phyloP scores from a whole-genome alignment of 768 basidiomycete genomes.

The Crassisporium funariophilum region DNA sequence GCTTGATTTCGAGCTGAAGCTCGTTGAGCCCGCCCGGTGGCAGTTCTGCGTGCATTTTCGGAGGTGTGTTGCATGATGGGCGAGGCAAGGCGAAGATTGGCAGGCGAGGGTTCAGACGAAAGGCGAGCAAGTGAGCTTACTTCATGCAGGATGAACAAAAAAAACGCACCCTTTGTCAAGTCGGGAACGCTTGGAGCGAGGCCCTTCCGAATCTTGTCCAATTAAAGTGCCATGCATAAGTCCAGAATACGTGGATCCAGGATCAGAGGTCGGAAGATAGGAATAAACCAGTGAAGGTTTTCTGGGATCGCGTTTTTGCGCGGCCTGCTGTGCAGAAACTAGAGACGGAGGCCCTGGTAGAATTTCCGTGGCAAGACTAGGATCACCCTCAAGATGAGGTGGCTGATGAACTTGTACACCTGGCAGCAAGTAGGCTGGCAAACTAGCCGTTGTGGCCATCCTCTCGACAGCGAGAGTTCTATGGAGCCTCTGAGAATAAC shows the following conservation, averaged over 20 bases:
- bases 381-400: conserved; percentile 80
- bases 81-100: conserved; percentile 20
- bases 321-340: conserved; percentile 66
- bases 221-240: conserved; percentile 67
- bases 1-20: conserved; percentile 69
- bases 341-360: conserved; percentile 85
- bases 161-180: conserved; percentile 68
- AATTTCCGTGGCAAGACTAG: conserved; percentile 85
- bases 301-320: conserved; percentile 78
- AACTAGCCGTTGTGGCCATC: conserved; percentile 75
- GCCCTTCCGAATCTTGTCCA: conserved; percentile 65
- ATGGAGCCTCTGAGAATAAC: conserved; percentile 26
- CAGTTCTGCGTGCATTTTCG: conserved; percentile 40
- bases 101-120: conserved; percentile 11
- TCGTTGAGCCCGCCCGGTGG: conserved; percentile 71
- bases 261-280: conserved; percentile 83
- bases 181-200: conserved; percentile 72
- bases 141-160: conserved; percentile 20
- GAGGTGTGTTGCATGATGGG: conserved; percentile 25
- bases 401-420: conserved; percentile 76
- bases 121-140: conserved; percentile 20
- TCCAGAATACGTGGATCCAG: conserved; percentile 86
- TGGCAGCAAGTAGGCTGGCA: conserved; percentile 73
- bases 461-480: conserved; percentile 27
- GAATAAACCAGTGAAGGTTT: conserved; percentile 71